Evolutionary conservation across 2,329 filamentous ascomycete genomes (phyloP), one percentile per base, ranked within the genome.

Genomic region (Ophiocordyceps camponoti-floridani): DNA sequence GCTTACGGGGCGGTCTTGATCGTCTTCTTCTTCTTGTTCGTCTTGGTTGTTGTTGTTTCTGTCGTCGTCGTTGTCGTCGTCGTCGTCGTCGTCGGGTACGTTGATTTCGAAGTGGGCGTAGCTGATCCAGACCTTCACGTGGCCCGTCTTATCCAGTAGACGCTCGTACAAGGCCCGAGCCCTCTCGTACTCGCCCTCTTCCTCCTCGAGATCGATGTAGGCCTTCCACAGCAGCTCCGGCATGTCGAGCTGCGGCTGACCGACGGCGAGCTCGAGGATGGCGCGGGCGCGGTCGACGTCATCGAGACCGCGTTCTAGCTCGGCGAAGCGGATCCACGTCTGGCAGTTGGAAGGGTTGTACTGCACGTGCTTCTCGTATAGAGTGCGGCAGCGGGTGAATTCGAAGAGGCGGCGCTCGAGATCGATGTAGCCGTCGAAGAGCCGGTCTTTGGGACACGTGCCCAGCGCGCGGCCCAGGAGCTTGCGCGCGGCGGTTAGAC

Each of bases 81-180:
- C 76, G 3, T 40, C 42, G 14, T 41, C 35, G 13, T 69, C 75
- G 44, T 77, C 74, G 87, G 41, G 87, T 86, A 94, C 79, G 59
- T 91, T 89, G 67, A 96, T 85, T 63, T 98, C 91, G 57, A 98
- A 96, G 61, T 93, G 84, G n/a, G 91, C 91, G 64, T 89, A 98
- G 61, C 84, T 89, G 62, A 91, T 94, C 91, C 91, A 98, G 48
- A 98, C 91, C 70, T 96, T 98, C 69, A 95, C 87, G 58, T 98
- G 91, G 56, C 91, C 82, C n/a, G 91, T 94, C 77, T 93, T 95
- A 56, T 85, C 72, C 40, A 98, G 73, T 12, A 98, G 72, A 8
- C 89, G 77, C 66, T 96, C 89, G 64, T 96, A 98, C 41, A 98
- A 68, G 4, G 68, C 67, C 43, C 91, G 74, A 4, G 87, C 86